Percentiles rank a stretch among this genome's conserved stretches.
These are phyloP conservation scores for Passiflora organensis DNA, from an alignment of 345 rosid genomes.

Conservation along the genomic window DNA sequence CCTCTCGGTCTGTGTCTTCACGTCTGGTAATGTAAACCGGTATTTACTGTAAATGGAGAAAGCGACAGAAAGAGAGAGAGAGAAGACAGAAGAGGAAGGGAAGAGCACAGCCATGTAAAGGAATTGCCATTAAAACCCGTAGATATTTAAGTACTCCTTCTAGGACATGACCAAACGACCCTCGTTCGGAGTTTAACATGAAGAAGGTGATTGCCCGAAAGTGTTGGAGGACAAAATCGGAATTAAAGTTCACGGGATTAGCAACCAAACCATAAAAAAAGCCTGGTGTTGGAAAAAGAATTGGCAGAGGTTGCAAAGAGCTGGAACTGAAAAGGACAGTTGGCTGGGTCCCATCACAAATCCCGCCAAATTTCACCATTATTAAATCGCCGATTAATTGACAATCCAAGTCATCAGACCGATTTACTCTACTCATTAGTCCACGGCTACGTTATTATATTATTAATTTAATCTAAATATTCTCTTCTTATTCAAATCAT, in stretches of 20 bases:
- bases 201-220: not conserved
- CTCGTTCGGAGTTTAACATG: not conserved
- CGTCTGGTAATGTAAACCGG: conserved; percentile 5
- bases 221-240: conserved; percentile 14
- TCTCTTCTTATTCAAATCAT: too few relatives aligned
- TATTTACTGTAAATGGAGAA: conserved; percentile 19
- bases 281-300: conserved; percentile 17
- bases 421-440: too few relatives aligned
- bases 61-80: conserved; percentile 8
- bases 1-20: not conserved
- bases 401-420: too few relatives aligned
- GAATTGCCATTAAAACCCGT: conserved; percentile 3
- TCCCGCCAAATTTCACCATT: not conserved
- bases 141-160: conserved; percentile 4
- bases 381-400: conserved; percentile 20
- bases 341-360: conserved; percentile 24
- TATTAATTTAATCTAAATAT: too few relatives aligned
- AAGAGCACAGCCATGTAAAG: too few relatives aligned
- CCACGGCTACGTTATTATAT: too few relatives aligned
- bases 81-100: not conserved
- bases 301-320: conserved; percentile 36
- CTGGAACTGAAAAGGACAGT: conserved; percentile 28
- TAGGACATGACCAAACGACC: not conserved
- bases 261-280: not conserved
- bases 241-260: conserved; percentile 10